Evolutionary conservation across 2,329 filamentous ascomycete genomes (phyloP).

Genomic region (Thielaviopsis ethacetica): DNA sequence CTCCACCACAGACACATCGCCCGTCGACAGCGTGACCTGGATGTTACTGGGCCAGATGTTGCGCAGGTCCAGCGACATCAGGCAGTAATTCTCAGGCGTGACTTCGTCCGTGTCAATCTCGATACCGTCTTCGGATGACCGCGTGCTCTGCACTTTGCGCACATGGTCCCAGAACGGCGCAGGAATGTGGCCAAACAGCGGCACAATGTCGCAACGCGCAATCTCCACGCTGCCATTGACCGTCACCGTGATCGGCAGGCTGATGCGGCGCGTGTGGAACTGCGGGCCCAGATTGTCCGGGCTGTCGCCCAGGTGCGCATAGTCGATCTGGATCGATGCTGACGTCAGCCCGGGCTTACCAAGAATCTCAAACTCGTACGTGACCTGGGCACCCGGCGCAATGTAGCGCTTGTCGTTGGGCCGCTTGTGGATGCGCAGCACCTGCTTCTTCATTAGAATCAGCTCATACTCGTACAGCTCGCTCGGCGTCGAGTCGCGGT

Average conservation of each 20-base stretch:
- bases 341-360: constrained; percentile 73
- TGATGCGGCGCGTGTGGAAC: constrained; percentile 74
- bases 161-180: constrained; percentile 38
- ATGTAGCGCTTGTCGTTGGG: constrained; percentile 43
- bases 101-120: constrained; percentile 9
- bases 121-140: neutral
- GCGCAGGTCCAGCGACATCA: constrained; percentile 67
- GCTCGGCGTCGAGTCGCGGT: constrained; percentile 58
- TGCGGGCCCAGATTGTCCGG: constrained; percentile 50
- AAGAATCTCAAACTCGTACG: constrained; percentile 69
- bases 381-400: constrained; percentile 46
- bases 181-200: constrained; percentile 53
- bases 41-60: constrained; percentile 82
- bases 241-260: constrained; percentile 67
- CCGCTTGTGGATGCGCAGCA: constrained; percentile 38
- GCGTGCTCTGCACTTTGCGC: constrained; percentile 6
- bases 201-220: constrained; percentile 60
- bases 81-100: constrained; percentile 49
- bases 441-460: constrained; percentile 58
- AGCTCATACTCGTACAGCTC: constrained; percentile 79
- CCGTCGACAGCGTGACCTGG: constrained; percentile 42
- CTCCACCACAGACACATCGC: constrained; percentile 34
- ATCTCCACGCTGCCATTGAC: constrained; percentile 86
- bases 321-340: constrained; percentile 70
- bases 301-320: constrained; percentile 60